Percentiles rank a stretch among this genome's conserved stretches.
Conservation (phyloP, 352 stramenopile species). For the Phytopythium sindhum region DNA sequence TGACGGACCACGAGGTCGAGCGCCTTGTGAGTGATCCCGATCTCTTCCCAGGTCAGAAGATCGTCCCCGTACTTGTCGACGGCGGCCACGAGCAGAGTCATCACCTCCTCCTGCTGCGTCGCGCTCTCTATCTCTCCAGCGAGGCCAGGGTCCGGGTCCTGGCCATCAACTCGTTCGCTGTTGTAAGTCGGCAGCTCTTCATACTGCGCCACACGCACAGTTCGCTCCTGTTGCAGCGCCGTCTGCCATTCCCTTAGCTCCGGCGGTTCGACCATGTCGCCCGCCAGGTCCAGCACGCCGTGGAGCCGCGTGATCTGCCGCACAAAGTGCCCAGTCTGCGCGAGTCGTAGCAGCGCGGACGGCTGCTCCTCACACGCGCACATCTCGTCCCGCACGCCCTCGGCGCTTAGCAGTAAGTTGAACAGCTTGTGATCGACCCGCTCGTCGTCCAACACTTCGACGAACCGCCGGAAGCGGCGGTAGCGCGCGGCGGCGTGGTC, state of each 20-base stretch:
- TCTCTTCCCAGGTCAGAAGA: neutral
- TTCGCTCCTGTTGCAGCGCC: neutral
- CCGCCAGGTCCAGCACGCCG: neutral
- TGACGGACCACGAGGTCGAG: neutral
- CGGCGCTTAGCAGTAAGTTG: neutral
- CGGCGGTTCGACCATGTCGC: neutral
- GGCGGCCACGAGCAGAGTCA: neutral
- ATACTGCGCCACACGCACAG: neutral
- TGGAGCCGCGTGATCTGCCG: neutral
- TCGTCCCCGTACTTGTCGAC: neutral
- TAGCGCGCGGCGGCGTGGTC: neutral
- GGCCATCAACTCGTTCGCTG: neutral
- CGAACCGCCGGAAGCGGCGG: neutral
- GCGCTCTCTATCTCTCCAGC: neutral
- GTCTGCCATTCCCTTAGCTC: neutral
- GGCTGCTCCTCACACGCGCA: neutral
- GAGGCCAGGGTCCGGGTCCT: neutral
- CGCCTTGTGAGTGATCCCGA: neutral
- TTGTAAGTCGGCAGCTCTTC: neutral
- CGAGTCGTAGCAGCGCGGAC: neutral
- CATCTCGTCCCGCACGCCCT: neutral
- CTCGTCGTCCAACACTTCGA: neutral
- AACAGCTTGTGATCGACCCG: neutral
- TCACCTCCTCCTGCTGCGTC: neutral
- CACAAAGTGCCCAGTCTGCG: neutral